Base-by-base conservation (phyloP, 768 basidiomycete species). In the Boletus coccyginus region DNA sequence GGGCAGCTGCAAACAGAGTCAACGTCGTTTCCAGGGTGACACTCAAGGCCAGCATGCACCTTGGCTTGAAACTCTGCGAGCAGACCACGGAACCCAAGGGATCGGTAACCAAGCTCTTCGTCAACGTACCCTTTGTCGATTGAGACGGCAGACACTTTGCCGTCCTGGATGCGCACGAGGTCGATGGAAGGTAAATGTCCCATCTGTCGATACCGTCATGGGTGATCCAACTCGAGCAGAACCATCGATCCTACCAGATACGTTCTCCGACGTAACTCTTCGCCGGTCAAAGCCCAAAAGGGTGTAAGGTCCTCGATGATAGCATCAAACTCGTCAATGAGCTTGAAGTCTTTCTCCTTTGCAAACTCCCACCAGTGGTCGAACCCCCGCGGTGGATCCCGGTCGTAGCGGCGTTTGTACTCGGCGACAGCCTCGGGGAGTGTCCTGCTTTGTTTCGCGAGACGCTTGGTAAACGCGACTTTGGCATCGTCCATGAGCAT, bases 281-380 rank as follows among this genome's bases (percentile, higher is more conserved):
- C 80, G 0, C 90, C 88, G 8, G 80, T 76, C 38, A 97, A 66
- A 9, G 79, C 70, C 86, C 89, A 93, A 70, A 94, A 98, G 1
- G 95, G 94, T 24, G 79, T 83, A 48, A 99, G 73, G 68, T 98
- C 96, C 50, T 80, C 77, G 35, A 82, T 66, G n/a, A 96, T 78
- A 6, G 81, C 79, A 56, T 92, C 92, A 64, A 93, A 98, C 68
- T 98, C 96, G 70, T 98, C 96, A 6, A 90, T 77, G 73, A 98
- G 83, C 63, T 85, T 82, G 46, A 91, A 86, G 7, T 81, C 73
- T 70, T 92, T 81, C 54, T 83, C 76, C 69, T 80, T 74, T 14
- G 87, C 90, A 70, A 93, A 98, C 44, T 72, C 67, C 82, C 86
- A 96, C 96, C 96, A 98, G 31, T 80, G 74, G 66, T 94, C 95